phyloP scores from a whole-genome alignment of 306 rosid genomes.

The Parietaria judaica region DNA sequence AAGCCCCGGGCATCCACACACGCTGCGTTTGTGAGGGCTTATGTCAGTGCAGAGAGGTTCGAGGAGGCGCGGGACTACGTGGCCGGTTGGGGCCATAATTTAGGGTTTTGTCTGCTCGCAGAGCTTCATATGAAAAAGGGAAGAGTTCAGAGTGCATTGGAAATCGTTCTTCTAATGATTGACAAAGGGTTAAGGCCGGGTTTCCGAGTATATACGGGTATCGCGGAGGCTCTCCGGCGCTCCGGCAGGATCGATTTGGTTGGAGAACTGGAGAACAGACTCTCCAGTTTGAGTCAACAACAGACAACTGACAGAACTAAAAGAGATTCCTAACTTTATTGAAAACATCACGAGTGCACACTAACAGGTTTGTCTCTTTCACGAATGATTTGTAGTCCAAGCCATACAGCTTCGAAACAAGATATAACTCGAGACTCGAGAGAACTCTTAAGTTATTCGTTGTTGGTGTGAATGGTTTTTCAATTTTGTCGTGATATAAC shows the following conservation, averaged over 20 bases:
- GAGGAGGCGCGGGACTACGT: conserved; percentile 54
- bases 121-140: conserved; percentile 52
- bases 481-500: no score
- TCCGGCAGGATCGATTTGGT: conserved; percentile 35
- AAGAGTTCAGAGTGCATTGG: conserved; percentile 32
- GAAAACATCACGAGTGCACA: no score
- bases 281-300: conserved; percentile 22
- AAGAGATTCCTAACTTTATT: not conserved
- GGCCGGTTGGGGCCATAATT: conserved; percentile 32
- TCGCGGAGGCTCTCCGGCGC: conserved; percentile 32
- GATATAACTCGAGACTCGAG: not conserved
- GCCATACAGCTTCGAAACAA: not conserved
- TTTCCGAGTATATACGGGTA: conserved; percentile 32
- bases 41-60: conserved; percentile 34
- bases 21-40: conserved; percentile 54
- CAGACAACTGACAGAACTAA: conserved; percentile 9
- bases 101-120: conserved; percentile 56
- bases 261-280: conserved; percentile 36
- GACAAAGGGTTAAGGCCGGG: conserved; percentile 58
- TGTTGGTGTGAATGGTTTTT: no score
- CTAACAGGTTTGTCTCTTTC: not conserved
- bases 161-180: conserved; percentile 56
- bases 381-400: not conserved
- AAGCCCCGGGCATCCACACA: conserved; percentile 54
- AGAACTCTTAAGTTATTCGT: no score